These are phyloP conservation scores for Cryptococcus sp. DNA, from an alignment of 1,284 basidiomycete species.

Conservation along the genomic window DNA sequence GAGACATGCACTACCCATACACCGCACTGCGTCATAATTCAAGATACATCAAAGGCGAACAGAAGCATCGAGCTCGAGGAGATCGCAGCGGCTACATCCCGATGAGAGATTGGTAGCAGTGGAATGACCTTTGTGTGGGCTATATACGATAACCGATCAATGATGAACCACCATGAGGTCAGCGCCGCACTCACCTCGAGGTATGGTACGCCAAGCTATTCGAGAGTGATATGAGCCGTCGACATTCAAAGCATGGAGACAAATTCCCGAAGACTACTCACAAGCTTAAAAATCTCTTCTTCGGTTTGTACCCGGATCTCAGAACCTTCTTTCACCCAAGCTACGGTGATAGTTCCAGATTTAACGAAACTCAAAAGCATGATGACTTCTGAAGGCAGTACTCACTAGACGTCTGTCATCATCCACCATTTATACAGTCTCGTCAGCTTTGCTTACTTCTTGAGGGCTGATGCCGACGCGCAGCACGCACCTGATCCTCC, in stretches of 20 bases:
- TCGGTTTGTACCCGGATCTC: slow-evolving; percentile 34
- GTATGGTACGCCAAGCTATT: slow-evolving; percentile 34
- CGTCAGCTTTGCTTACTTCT: background rate
- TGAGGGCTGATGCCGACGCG: background rate
- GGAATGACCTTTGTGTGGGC: slow-evolving; percentile 31
- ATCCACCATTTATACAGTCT: background rate
- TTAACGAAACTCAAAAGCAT: background rate
- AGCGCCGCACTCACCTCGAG: slow-evolving; percentile 23
- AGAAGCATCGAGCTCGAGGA: no score
- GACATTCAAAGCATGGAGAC: background rate
- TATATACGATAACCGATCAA: background rate
- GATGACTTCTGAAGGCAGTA: background rate
- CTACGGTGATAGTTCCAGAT: slow-evolving; percentile 6
- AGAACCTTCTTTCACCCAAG: slow-evolving; percentile 22
- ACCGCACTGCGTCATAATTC: no score
- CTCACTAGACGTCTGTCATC: slow-evolving; percentile 12
- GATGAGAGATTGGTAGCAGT: slow-evolving; percentile 22
- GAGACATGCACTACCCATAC: background rate
- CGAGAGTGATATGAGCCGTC: background rate
- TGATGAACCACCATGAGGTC: background rate
- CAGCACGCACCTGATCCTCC: slow-evolving; percentile 12
- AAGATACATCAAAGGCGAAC: no score
- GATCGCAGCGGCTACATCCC: background rate
- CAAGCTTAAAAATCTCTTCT: slow-evolving; percentile 39
- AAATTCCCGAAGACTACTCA: slow-evolving; percentile 14